Evolutionary conservation across 2,329 filamentous ascomycete species (phyloP).

Genomic region (Colletotrichum costaricense): DNA sequence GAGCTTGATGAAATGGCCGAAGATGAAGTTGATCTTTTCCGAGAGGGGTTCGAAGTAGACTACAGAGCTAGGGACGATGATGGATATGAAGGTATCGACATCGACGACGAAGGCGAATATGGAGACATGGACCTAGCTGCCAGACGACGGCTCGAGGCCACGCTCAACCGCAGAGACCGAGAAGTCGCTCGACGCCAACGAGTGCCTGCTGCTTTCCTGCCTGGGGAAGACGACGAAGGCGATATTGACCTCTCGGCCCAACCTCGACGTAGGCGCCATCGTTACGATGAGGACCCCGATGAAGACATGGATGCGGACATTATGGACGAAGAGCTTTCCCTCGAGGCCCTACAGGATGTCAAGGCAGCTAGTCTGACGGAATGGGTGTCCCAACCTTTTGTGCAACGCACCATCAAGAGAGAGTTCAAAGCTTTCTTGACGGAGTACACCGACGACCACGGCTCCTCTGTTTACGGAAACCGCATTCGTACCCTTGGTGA

Average conservation of each 20-base stretch:
- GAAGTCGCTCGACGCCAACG: conserved; percentile 75
- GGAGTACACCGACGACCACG: conserved; percentile 91
- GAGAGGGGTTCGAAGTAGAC: conserved; percentile 78
- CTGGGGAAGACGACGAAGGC: conserved; percentile 86
- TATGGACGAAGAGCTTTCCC: conserved; percentile 93
- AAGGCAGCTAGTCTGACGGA: conserved; percentile 94
- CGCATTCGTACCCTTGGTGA: conserved; percentile 96
- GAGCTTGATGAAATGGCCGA: conserved; percentile 86
- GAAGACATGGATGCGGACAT: conserved; percentile 93
- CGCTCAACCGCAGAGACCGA: conserved; percentile 78
- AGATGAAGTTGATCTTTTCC: conserved; percentile 83
- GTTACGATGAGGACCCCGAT: conserved; percentile 94
- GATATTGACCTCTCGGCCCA: conserved; percentile 88
- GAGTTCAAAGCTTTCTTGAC: conserved; percentile 99
- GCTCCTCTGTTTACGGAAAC: conserved; percentile 93
- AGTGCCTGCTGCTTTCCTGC: conserved; percentile 79
- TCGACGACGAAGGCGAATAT: conserved; percentile 84
- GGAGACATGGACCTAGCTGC: conserved; percentile 75
- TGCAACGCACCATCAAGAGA: conserved; percentile 91
- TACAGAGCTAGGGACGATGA: conserved; percentile 76
- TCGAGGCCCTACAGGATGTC: conserved; percentile 91
- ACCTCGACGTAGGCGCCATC: conserved; percentile 84
- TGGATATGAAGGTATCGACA: conserved; percentile 74
- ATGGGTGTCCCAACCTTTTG: conserved; percentile 91
- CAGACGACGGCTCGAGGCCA: conserved; percentile 77